These are phyloP conservation scores for Macrophomina tecta DNA, from an alignment of 2,329 filamentous ascomycete species.

Conservation along the genomic window DNA sequence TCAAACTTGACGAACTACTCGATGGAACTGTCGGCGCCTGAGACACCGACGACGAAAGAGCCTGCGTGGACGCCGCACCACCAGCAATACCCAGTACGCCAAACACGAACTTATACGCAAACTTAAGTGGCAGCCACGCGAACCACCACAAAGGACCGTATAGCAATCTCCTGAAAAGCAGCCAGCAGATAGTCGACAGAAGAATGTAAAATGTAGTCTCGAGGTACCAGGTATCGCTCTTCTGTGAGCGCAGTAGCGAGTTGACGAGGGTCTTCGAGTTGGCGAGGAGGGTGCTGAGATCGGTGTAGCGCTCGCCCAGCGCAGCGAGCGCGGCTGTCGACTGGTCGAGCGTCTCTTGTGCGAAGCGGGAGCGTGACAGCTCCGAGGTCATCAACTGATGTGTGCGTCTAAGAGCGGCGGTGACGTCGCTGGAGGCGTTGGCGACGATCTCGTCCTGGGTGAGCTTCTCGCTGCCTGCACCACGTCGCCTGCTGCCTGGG, in stretches of 20 bases:
- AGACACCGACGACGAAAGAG: background rate
- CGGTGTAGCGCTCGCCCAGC: constrained; percentile 80
- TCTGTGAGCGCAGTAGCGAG: constrained; percentile 83
- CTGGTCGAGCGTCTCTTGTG: constrained; percentile 84
- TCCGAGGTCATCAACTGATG: constrained; percentile 87
- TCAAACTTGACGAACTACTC: constrained; percentile 43
- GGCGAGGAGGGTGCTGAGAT: constrained; percentile 76
- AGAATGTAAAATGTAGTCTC: constrained; percentile 88
- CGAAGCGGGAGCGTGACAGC: constrained; percentile 85
- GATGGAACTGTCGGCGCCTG: constrained; percentile 29
- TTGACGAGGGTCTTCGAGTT: constrained; percentile 77
- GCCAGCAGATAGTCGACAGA: constrained; percentile 77
- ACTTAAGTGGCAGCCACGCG: constrained; percentile 78
- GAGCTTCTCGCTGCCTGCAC: constrained; percentile 55
- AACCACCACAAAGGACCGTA: constrained; percentile 94
- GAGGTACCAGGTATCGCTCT: constrained; percentile 98
- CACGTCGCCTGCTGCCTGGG: constrained; percentile 42
- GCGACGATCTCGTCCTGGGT: constrained; percentile 76
- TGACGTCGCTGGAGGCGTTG: constrained; percentile 82
- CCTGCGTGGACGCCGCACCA: constrained; percentile 19
- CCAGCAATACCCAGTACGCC: constrained; percentile 54
- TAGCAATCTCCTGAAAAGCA: constrained; percentile 81
- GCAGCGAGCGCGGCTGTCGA: constrained; percentile 82
- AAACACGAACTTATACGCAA: constrained; percentile 65
- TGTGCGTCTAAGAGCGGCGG: constrained; percentile 79